phyloP scores from a whole-genome alignment of 306 rosid genomes.

The Inga leiocalycina region DNA sequence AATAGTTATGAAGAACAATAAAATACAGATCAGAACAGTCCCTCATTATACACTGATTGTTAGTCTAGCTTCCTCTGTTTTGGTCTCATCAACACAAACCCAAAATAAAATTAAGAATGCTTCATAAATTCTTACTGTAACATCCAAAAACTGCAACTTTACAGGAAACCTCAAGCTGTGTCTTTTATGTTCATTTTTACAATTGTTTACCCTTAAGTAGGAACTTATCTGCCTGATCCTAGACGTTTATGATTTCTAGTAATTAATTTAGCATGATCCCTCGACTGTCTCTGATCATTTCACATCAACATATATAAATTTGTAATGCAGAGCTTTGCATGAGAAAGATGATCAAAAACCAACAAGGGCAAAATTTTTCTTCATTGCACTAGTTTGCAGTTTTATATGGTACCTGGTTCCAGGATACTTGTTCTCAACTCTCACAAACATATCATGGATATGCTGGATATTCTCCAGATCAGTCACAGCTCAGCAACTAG shows the following conservation, averaged over 20 bases:
- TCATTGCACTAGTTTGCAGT: slow-evolving; percentile 67
- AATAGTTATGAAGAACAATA: too few relatives aligned
- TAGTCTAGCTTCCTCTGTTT: not conserved
- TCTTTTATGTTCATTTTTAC: not conserved
- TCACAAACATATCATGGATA: slow-evolving; percentile 80
- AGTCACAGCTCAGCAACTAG: slow-evolving; percentile 80
- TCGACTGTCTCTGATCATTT: not conserved
- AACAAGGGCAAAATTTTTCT: slow-evolving; percentile 69
- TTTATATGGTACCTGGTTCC: slow-evolving; percentile 73
- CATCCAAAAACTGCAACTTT: not conserved
- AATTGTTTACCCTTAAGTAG: not conserved
- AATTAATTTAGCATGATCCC: not conserved
- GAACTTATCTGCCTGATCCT: not conserved
- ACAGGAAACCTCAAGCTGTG: not conserved
- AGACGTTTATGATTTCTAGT: not conserved
- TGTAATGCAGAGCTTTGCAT: slow-evolving; percentile 68
- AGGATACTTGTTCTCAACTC: slow-evolving; percentile 74
- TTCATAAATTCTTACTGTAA: not conserved
- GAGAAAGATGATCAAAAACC: slow-evolving; percentile 62
- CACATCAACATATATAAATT: not conserved
- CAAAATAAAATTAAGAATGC: not conserved
- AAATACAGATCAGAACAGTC: too few relatives aligned
- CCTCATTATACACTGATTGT: not conserved
- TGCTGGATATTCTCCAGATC: slow-evolving; percentile 85
- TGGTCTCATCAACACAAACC: not conserved